Evolutionary conservation across 495 filamentous ascomycete species (phyloP), one percentile per base, ranked within the genome.

Genomic region (Aspergillus bridgeri): DNA sequence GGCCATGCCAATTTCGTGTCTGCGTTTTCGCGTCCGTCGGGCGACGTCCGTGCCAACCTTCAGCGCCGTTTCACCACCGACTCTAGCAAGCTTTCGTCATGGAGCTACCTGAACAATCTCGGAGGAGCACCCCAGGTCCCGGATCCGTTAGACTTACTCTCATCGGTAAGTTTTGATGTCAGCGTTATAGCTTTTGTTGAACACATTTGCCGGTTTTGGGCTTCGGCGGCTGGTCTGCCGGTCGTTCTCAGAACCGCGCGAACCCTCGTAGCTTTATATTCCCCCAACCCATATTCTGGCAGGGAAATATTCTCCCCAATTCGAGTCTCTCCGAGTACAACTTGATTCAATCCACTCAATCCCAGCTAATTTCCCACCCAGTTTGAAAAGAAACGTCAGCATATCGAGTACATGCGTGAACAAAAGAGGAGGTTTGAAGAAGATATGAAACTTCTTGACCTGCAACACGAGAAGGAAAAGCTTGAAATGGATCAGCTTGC

Each of bases 21-120:
- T 50, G 78, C 76, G 22, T 80, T 80, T 58, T 80, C 80, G 62
- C 75, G 75, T 48, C 80, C 78, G 11, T 66, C 72, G 38, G 82
- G 80, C 61, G 88, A 91, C 61, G 79, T 81, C 52, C 83, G 91
- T 70, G 80, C 81, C 44, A 86, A 85, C 60, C 77, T 96, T 61
- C 90, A 92, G 72, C 88, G 94, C 71, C 88, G 94, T 59, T 97
- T 97, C 78, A 98, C 94, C 55, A 94, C 91, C 24, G 90, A 94
- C 65, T 88, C 90, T 55, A 89, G 91, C 66, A 89, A 89, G 74
- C 79, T 95, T 71, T 88, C 90, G 60, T 89, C 88, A 64, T 80
- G 93, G 78, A 87, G 82, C 50, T 85, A 89, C 57, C 81, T 95
- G 70, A 85, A 81, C 47, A 81, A 86, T 59, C 55, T 55, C 22